Evolutionary conservation across 1,284 basidiomycete genomes (phyloP), one percentile per base, ranked within the genome.

Genomic region (Exobasidium cylindrosporum): DNA sequence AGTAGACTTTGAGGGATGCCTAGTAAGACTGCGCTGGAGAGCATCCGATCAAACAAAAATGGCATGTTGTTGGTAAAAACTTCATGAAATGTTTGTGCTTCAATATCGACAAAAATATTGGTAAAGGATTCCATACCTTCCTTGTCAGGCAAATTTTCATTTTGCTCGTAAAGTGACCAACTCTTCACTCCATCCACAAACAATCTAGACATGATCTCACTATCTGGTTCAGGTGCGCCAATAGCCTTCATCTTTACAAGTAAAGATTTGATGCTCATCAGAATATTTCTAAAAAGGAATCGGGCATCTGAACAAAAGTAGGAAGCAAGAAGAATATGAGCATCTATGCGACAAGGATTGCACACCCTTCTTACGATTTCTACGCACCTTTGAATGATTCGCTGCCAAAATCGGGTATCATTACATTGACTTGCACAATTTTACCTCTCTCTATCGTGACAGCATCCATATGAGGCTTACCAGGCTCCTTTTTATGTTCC

Each of bases 1-100:
- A 97, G 89, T n/a, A 98, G 85, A 52, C 86, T 84, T 78, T 97
- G 92, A 62, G 91, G 89, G 56, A 98, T 86, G 65, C 89, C 89
- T 74, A 97, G 87, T 57, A 97, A 85, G 60, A 88, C 84, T 17
- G 88, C 87, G 63, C 92, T 89, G 66, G 88, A 62, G 58, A 77
- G 67, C 58, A 74, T 73, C 56, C 70, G 65, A 40, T 76, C 68
- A 59, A 75, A 78, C 43, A 78, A 65, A 66, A 77, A 73, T 6
- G 76, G 65, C 67, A 72, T 59, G 58, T 74, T 65, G 4, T 68
- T 70, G 30, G 72, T 65, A 54, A 76, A 76, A 30, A 69, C 75
- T 66, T 79, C 77, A 56, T 74, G 76, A 64, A 77, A 79, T 24
- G 73, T 72, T 46, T 72, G 76, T 1, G 72, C 71, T 35, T 69